phyloP scores from a whole-genome alignment of 2,329 filamentous ascomycete species.

The Colletotrichum spaethianum region DNA sequence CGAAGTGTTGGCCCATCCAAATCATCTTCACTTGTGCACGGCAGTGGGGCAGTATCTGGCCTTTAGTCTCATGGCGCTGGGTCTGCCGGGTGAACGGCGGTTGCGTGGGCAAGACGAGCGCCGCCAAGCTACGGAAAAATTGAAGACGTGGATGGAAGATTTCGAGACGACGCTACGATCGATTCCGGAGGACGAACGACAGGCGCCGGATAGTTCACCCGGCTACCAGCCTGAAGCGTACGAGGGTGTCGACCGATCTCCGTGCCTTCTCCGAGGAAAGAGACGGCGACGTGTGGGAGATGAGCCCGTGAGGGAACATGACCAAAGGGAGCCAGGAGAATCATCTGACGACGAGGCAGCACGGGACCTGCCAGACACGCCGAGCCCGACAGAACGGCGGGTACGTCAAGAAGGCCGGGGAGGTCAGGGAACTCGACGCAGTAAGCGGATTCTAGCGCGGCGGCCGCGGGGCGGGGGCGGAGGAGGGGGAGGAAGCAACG shows the following conservation, averaged over 20 bases:
- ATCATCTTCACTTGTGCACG: slow-evolving; percentile 43
- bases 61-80: slow-evolving; percentile 49
- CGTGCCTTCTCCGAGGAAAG: not conserved
- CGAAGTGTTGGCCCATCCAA: slow-evolving; percentile 45
- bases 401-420: not conserved
- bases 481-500: slow-evolving; percentile 5
- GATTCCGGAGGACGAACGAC: slow-evolving; percentile 42
- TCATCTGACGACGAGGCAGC: slow-evolving; percentile 4
- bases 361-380: slow-evolving; percentile 1
- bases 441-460: slow-evolving; percentile 42
- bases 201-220: slow-evolving; percentile 32
- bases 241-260: slow-evolving; percentile 43
- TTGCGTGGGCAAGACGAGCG: slow-evolving; percentile 38
- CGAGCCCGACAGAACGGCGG: slow-evolving; percentile 1
- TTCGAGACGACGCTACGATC: slow-evolving; percentile 45
- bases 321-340: not conserved
- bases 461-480: slow-evolving; percentile 3
- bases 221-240: slow-evolving; percentile 43
- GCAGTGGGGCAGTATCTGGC: slow-evolving; percentile 50
- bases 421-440: slow-evolving; percentile 39
- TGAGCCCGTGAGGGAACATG: not conserved
- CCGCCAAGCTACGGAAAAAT: slow-evolving; percentile 12
- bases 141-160: slow-evolving; percentile 45
- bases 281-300: slow-evolving; percentile 1
- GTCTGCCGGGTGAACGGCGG: slow-evolving; percentile 16